Base-by-base conservation (phyloP, 2,329 filamentous ascomycete species). In the Didymella lethalis region DNA sequence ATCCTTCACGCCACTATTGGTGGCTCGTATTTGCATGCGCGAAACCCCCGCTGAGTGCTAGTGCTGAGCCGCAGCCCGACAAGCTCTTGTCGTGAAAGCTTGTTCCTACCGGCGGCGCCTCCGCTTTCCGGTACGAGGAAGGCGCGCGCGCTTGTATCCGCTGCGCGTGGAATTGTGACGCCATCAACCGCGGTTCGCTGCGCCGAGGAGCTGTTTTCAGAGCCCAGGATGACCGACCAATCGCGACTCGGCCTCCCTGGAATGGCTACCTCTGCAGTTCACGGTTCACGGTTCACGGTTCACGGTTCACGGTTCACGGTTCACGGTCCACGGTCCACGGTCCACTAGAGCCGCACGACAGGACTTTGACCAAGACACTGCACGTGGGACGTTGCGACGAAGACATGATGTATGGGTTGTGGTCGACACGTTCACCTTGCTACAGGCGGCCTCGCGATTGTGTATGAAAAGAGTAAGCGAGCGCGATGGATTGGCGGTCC, bases 71-170 rank as follows among this genome's bases (percentile, higher is more conserved):
- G 25, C 6, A 14, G 4, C 29, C n/a, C 14, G 26, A 52, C 16
- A 34, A 51, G 41, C 34, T 45, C n/a, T 25, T 38, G 38, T 23
- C 11, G 7, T 11, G n/a, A 44, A 54, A 20, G 45, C 53, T 55
- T 46, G 40, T 40, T n/a, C 29, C 7, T 10, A 49, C 29, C 20
- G 28, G 25, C 28, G 29, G 53, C 46, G 53, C 31, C 25, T 40
- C 25, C 23, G 31, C 4, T 45, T 49, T 4, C 46, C 40, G 38
- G 12, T 38, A 45, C n/a, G 8, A 29, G 46, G 6, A 49, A 50
- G n/a, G 53, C 12, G 46, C 25, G 12, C 29, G 45, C 45, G 40
- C 38, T 40, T 44, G 18, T 38, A 11, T 16, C 7, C 26, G 14
- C 18, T 29, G 31, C 18, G 12, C 18, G 20, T 26, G 46, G 23